Base-by-base conservation (phyloP, 129 eudicot species). In the Tagetes erecta region DNA sequence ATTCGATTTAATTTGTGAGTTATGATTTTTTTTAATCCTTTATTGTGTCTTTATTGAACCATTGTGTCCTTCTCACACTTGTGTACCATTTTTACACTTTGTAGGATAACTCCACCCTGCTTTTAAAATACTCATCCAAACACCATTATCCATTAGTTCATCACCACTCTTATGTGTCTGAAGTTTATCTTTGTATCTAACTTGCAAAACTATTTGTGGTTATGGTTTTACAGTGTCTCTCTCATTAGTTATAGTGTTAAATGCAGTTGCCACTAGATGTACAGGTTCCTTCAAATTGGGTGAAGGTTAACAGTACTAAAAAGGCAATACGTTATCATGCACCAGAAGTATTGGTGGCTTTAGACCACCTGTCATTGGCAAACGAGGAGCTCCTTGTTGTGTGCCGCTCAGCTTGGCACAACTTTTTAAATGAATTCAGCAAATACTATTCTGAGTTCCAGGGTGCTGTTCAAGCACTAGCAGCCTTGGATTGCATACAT, bases 221-320 rank as follows among this genome's bases (percentile, higher is more conserved):
- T n/a, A 38, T 34, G 39, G 51, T 82, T 64, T 13, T 74, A 31
- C 70, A 31, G 5, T 64, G n/a, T 37, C 33, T 46, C 33, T 66
- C 57, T 67, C 49, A 85, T 55, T 68, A 13, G 56, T 20, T 68
- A 5, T 36, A 8, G 2, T 31, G 71, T 45, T 71, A 38, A 47
- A 45, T 78, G 83, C 87, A 94, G 99, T 59, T 94, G 74, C 85
- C 99, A 9, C 72, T 67, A 72, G 86, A 85, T 52, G 86, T 81
- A 49, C 85, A 80, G 85, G 97, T 84, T 47, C 99, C 99, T 71
- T 82, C 89, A 40, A 76, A 85, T 77, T 94, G 99, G 99, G 93
- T 94, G 84, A 94, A 90, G 78, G 91, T 91, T 57, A 94, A 86
- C 83, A 91, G 99, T 81, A 94, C 99, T 2, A 94, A 94, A 81